phyloP scores from a whole-genome alignment of 106 monocot genomes.

The Alisma plantagoaquatica region DNA sequence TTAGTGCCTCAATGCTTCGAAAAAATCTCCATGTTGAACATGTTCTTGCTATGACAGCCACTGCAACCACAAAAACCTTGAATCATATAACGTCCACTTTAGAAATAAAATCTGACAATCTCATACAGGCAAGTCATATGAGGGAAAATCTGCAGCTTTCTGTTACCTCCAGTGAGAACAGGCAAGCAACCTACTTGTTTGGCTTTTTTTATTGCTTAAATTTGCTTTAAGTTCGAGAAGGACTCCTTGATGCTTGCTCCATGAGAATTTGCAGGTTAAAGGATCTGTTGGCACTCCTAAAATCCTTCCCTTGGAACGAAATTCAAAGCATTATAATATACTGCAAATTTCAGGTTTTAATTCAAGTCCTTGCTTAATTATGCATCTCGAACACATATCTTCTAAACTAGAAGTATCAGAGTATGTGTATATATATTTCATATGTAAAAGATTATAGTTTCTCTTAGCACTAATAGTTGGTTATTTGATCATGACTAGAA shows the following conservation, averaged over 20 bases:
- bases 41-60: conserved; percentile 97
- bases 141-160: conserved; percentile 78
- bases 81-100: conserved; percentile 56
- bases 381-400: too few species aligned
- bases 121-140: conserved; percentile 52
- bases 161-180: conserved; percentile 57
- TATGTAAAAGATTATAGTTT: too few species aligned
- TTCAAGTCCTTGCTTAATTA: too few species aligned
- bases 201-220: conserved; percentile 1
- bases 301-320: conserved; percentile 49
- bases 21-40: conserved; percentile 52
- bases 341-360: conserved; percentile 93
- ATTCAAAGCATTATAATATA: conserved; percentile 82
- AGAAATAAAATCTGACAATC: conserved; percentile 56
- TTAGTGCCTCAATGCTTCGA: conserved; percentile 56
- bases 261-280: conserved; percentile 42
- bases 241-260: neutral
- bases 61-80: conserved; percentile 74
- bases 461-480: too few species aligned
- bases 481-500: too few species aligned
- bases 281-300: conserved; percentile 67
- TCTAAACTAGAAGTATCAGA: too few species aligned
- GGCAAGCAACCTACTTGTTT: conserved; percentile 23
- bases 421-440: too few species aligned
- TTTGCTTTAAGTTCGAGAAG: neutral